A percentile compares a stretch with the other conserved stretches of the same genome.
Conservation (phyloP, 2,329 filamentous ascomycete genomes). For the Dactylonectria estremocensis region DNA sequence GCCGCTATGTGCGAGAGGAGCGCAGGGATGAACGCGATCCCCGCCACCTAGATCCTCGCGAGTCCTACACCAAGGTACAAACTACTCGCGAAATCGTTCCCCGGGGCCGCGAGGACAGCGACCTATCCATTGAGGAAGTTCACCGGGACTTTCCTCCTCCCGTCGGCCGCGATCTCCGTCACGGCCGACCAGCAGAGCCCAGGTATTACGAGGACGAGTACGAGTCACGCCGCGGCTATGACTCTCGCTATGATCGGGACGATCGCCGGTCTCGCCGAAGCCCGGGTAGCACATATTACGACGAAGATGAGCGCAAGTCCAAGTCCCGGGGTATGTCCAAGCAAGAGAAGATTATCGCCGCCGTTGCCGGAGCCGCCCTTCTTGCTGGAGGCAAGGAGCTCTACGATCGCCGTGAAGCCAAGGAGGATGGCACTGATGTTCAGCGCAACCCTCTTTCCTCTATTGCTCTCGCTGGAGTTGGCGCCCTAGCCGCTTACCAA, state of each 20-base stretch:
- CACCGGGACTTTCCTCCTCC: constrained; percentile 87
- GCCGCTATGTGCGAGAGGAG: constrained; percentile 69
- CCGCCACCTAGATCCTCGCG: constrained; percentile 68
- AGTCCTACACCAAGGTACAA: constrained; percentile 60
- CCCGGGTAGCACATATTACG: constrained; percentile 65
- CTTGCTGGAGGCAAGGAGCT: constrained; percentile 78
- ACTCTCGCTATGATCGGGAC: constrained; percentile 59
- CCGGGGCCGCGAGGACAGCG: constrained; percentile 79
- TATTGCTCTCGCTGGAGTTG: constrained; percentile 74
- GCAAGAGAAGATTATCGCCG: constrained; percentile 77
- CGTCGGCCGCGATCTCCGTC: constrained; percentile 65
- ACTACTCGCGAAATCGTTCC: constrained; percentile 69
- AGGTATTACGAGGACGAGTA: constrained; percentile 70
- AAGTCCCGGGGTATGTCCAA: constrained; percentile 68
- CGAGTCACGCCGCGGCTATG: constrained; percentile 65
- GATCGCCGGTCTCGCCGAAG: constrained; percentile 63
- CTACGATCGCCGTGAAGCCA: constrained; percentile 74
- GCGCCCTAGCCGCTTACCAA: constrained; percentile 75
- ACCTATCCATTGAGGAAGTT: constrained; percentile 84
- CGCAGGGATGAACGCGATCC: constrained; percentile 66
- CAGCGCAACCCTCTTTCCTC: constrained; percentile 73
- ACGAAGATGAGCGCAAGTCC: constrained; percentile 70
- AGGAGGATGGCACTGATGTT: constrained; percentile 63
- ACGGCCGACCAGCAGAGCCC: constrained; percentile 76
- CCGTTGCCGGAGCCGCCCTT: constrained; percentile 75